Conservation (phyloP, 2,329 filamentous ascomycete genomes). For the Fusarium subglutinans region DNA sequence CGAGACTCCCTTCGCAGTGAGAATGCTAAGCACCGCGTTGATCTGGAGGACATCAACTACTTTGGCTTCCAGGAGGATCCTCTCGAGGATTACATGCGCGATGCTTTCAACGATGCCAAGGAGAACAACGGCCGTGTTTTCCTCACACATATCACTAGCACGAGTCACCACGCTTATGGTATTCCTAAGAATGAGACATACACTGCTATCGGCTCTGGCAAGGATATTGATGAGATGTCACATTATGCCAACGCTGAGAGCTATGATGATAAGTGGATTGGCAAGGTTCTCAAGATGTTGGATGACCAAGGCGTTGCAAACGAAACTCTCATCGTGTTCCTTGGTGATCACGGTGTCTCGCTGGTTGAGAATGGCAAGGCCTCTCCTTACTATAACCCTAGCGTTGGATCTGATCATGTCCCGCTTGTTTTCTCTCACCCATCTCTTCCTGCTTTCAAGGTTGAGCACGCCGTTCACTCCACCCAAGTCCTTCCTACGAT, state of each 20-base stretch:
- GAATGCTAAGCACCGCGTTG: constrained; percentile 44
- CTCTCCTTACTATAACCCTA: constrained; percentile 47
- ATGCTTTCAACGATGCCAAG: constrained; percentile 44
- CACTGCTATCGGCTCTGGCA: constrained; percentile 29
- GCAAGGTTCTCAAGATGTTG: constrained; percentile 42
- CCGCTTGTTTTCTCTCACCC: constrained; percentile 47
- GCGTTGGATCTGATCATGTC: constrained; percentile 44
- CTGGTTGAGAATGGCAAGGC: constrained; percentile 45
- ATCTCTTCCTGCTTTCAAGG: constrained; percentile 40
- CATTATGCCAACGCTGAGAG: constrained; percentile 45
- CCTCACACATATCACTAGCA: constrained; percentile 48
- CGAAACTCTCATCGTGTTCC: constrained; percentile 46
- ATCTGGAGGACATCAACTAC: constrained; percentile 48
- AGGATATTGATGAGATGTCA: constrained; percentile 42
- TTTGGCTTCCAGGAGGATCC: constrained; percentile 47
- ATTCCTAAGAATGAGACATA: constrained; percentile 42
- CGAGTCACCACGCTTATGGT: constrained; percentile 46
- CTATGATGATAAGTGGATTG: constrained; percentile 47
- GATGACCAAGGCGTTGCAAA: constrained; percentile 47
- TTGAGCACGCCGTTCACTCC: constrained; percentile 44
- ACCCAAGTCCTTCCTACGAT: constrained; percentile 46
- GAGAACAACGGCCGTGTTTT: constrained; percentile 46
- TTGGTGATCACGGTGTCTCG: constrained; percentile 48
- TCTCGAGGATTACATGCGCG: constrained; percentile 47
- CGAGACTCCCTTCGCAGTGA: constrained; percentile 45